Evolutionary conservation across 106 monocot species (phyloP).

Genomic region (Apostasia ramifera): DNA sequence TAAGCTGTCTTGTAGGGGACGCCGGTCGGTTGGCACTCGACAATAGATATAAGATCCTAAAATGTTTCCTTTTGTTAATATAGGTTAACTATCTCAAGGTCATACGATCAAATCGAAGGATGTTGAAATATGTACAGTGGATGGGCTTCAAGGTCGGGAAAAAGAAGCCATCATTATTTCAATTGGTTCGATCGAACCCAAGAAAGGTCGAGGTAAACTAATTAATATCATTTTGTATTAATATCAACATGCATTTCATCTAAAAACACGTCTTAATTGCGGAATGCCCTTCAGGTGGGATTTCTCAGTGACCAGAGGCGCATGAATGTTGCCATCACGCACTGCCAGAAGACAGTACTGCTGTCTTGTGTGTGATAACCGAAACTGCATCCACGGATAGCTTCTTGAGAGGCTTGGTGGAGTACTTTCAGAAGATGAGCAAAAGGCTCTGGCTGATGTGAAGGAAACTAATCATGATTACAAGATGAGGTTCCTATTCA

Average conservation of each 20-base stretch:
- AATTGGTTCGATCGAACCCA: constrained; percentile 91
- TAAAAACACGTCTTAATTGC: neutral
- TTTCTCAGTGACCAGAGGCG: constrained; percentile 83
- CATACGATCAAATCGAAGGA: constrained; percentile 65
- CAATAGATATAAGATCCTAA: no score
- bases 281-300: constrained; percentile 53
- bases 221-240: neutral
- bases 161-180: constrained; percentile 98
- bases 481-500: no score
- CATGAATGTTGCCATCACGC: constrained; percentile 98
- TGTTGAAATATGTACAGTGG: constrained; percentile 90
- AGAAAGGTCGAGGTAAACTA: constrained; percentile 72
- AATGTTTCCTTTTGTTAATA: neutral
- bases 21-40: no score
- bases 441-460: no score
- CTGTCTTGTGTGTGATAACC: constrained; percentile 81
- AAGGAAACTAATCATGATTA: no score
- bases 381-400: constrained; percentile 68
- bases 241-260: no score
- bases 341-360: constrained; percentile 91
- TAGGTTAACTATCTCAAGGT: constrained; percentile 71
- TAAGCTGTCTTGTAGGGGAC: no score
- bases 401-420: constrained; percentile 83
- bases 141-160: constrained; percentile 95
- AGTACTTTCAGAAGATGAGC: constrained; percentile 45